Base-by-base conservation (phyloP, 345 rosid species). In the Passiflora organensis region DNA sequence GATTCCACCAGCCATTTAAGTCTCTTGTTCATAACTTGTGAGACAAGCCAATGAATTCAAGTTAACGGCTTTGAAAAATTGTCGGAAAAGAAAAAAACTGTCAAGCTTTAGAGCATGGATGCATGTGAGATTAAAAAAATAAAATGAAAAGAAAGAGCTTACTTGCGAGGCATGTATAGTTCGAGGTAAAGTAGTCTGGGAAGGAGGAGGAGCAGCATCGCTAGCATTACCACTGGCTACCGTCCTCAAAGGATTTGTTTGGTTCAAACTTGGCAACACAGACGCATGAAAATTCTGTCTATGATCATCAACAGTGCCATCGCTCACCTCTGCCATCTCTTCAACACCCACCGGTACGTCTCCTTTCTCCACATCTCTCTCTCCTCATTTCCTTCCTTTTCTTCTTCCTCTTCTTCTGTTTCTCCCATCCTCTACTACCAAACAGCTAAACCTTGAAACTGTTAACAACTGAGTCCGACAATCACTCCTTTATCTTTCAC, bases 131-230 rank as follows among this genome's bases (percentile, higher is more conserved):
- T n/a, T n/a, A n/a, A n/a, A 22, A 32, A 10, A 62, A 17, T 14
- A 36, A 11, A 45, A n/a, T 17, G 6, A 2, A n/a, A 24, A 24
- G 24, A 23, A 24, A 25, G 56, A 44, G 52, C 79, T 66, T 76
- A 89, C 99, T 66, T 82, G 91, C 43, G 89, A 81, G 57, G 93
- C 82, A 36, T 88, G 96, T 2, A 82, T 78, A 55, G 95, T 84
- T 34, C 95, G 93, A 72, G 96, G 73, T 48, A 74, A 72, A 46
- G 74, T 56, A 3, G 81, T 21, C 43, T 57, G 70, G 38, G 71
- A 59, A 65, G 85, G 80, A 28, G 84, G 51, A 16, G 87, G 80
- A 45, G 84, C 50, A 23, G 85, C 61, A 58, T 68, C 77, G 76
- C 96, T 77, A 36, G 80, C 59, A 39, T 72, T 49, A 16, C 80